Evolutionary conservation across 805 yeast genomes (phyloP).

Genomic region (Zygosaccharomyces bisporus): DNA sequence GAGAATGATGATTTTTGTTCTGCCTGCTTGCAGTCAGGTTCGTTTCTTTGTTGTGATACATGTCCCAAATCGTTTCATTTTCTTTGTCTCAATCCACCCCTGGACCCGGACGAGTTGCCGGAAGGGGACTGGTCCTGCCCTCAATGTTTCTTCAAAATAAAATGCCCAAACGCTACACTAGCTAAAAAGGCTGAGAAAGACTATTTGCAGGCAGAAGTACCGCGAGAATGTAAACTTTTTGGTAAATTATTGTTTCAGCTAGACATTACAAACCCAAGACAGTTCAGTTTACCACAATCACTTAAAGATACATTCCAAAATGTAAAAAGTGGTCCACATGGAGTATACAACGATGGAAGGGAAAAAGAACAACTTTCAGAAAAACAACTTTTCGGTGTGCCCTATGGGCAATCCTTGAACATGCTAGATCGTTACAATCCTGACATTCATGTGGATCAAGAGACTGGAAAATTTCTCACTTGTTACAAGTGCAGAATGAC

Average conservation of each 20-base stretch:
- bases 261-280: conserved; percentile 59
- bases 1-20: conserved; percentile 84
- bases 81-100: conserved; percentile 86
- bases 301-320: conserved; percentile 71
- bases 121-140: conserved; percentile 88
- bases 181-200: conserved; percentile 24
- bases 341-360: conserved; percentile 65
- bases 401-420: conserved; percentile 36
- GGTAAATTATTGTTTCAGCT: conserved; percentile 56
- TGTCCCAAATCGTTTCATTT: conserved; percentile 93
- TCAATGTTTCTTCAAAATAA: conserved; percentile 55
- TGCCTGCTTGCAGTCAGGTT: conserved; percentile 87
- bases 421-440: conserved; percentile 45
- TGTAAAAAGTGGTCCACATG: conserved; percentile 60
- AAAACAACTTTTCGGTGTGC: conserved; percentile 46
- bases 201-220: conserved; percentile 14
- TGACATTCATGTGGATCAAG: conserved; percentile 59
- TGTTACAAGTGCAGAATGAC: conserved; percentile 77
- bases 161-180: conserved; percentile 29
- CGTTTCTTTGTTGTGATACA: conserved; percentile 87
- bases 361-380: conserved; percentile 42
- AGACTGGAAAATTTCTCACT: conserved; percentile 56
- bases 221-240: conserved; percentile 37
- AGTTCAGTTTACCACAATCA: conserved; percentile 62
- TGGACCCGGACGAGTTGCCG: conserved; percentile 68